A percentile compares a stretch with the other conserved stretches of the same genome.
These are phyloP conservation scores for Salix exigua DNA, from an alignment of 345 rosid species.

Conservation along the genomic window DNA sequence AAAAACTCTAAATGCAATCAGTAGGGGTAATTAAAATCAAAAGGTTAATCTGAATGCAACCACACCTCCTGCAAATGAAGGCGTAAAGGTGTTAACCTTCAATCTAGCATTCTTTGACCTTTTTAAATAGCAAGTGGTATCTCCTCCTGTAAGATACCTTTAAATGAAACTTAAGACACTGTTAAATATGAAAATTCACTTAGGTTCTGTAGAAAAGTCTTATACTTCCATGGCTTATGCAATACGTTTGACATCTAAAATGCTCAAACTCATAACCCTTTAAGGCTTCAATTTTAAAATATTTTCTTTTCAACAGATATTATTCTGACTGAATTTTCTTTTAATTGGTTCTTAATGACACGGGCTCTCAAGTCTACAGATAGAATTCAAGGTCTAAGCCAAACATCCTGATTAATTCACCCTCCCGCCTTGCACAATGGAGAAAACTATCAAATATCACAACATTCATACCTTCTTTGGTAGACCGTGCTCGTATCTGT, in stretches of 20 bases:
- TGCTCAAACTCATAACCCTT: neutral
- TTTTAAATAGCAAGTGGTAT: neutral
- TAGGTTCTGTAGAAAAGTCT: neutral
- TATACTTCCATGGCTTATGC: neutral
- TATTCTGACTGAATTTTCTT: neutral
- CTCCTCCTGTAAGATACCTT: neutral
- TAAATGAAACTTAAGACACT: neutral
- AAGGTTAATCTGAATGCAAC: neutral
- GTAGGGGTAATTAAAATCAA: neutral
- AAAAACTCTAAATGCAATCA: neutral
- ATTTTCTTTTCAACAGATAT: neutral
- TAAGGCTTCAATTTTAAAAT: neutral
- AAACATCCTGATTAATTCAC: too few relatives aligned
- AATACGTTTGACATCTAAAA: neutral
- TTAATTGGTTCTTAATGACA: neutral
- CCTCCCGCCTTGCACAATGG: too few relatives aligned
- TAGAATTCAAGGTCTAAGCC: too few relatives aligned
- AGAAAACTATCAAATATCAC: neutral
- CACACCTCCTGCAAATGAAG: neutral
- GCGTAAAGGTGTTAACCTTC: neutral
- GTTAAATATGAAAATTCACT: neutral
- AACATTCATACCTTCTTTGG: conserved; percentile 18
- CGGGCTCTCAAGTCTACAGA: neutral
- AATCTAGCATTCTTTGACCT: neutral
- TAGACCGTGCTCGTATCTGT: conserved; percentile 21